phyloP scores from a whole-genome alignment of 768 basidiomycete species.

The Chlorophyllum brunneum region DNA sequence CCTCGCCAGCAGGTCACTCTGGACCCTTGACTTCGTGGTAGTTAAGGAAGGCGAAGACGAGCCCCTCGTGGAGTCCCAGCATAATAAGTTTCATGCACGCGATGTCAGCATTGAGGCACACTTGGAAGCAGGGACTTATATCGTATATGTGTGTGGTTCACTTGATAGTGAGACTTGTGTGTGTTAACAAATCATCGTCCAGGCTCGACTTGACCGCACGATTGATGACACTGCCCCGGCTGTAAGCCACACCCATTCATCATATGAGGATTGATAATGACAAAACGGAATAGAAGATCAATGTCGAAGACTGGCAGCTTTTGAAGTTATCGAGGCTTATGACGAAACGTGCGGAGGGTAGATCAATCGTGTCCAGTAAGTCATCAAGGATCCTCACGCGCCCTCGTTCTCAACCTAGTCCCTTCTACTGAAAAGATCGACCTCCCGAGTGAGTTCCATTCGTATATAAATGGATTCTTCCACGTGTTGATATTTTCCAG shows the following conservation, averaged over 20 bases:
- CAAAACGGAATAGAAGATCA: constrained; percentile 14
- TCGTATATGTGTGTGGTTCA: constrained; percentile 33
- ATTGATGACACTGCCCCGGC: not conserved
- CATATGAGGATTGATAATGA: not conserved
- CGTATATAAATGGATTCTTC: not conserved
- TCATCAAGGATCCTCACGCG: not conserved
- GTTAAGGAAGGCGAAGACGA: constrained; percentile 42
- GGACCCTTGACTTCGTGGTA: constrained; percentile 48
- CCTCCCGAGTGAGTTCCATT: not conserved
- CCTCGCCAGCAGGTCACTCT: constrained; percentile 37
- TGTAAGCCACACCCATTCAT: constrained; percentile 5
- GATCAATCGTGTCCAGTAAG: constrained; percentile 43
- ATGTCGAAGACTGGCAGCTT: constrained; percentile 30
- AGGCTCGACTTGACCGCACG: constrained; percentile 30
- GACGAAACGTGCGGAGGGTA: constrained; percentile 41
- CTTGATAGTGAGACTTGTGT: not conserved
- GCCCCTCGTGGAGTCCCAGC: constrained; percentile 31
- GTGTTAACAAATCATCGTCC: not conserved
- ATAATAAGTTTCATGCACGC: constrained; percentile 32
- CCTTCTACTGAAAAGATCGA: constrained; percentile 21
- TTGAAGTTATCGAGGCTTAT: constrained; percentile 37
- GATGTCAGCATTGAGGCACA: constrained; percentile 39
- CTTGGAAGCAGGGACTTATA: constrained; percentile 39
- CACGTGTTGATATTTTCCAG: not conserved
- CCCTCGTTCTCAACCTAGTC: not conserved